Evolutionary conservation across 805 yeast genomes (phyloP), one percentile per base, ranked within the genome.

Genomic region (Ascoidea rubescens): DNA sequence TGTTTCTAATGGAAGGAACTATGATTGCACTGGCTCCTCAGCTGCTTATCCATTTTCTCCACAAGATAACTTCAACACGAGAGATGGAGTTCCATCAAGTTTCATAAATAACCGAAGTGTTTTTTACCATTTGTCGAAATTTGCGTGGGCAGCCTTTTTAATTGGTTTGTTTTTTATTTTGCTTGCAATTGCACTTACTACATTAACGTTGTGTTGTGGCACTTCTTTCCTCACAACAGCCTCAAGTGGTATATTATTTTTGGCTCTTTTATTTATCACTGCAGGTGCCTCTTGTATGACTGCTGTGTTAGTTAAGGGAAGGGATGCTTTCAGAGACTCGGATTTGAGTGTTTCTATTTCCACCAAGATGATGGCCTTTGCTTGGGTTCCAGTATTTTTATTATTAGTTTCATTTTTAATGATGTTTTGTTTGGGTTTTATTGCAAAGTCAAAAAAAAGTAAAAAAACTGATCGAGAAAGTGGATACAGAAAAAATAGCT

Each of bases 11-110:
- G 46, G 59, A 32, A 52, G 54, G 48, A 73, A 66, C 54, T 63
- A 67, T 54, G 51, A 63, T 4, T 73, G 79, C 60, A 45, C 54
- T 12, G 56, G 61, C 46, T 64, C 73, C 47, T 78, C 80, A 12
- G 88, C 93, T 32, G 91, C 83, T 49, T 76, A 71, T 60, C 88
- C 93, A 51, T 66, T 85, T 52, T 83, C 90, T 6, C 91, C 91
- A 42, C 74, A 68, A 46, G 89, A 85, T 64, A 85, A 85, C 68
- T 85, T 83, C 58, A 72, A 72, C 52, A 79, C 86, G 54, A 62
- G 70, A 17, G 59, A 59, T 1, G 68, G 71, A 53, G 71, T 84
- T 37, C 89, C 89, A 50, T 52, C 59, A 5, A 72, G 70, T 53
- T 84, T 84, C 52, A 62, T 76, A 55, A 62, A 63, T 52, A 71